Percentiles rank a stretch among this genome's conserved stretches.
These are phyloP conservation scores for Gaertneriomyces semiglobifer DNA, from an alignment of 192 early-diverging fungal genomes.

Conservation along the genomic window DNA sequence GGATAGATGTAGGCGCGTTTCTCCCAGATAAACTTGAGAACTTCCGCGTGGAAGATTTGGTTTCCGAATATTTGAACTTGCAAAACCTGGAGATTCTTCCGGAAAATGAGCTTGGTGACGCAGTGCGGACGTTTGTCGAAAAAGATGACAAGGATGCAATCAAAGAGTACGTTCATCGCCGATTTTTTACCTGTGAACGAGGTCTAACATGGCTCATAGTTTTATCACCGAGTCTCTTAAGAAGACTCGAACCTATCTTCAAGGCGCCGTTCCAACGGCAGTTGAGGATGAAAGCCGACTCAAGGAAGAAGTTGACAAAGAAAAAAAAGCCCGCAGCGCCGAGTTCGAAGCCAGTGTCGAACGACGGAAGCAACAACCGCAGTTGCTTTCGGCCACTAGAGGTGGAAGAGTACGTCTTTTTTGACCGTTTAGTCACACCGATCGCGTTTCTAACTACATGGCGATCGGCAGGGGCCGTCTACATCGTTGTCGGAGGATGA, in stretches of 20 bases:
- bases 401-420: not conserved
- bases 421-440: not conserved
- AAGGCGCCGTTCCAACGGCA: not conserved
- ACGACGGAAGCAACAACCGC: not conserved
- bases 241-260: slow-evolving; percentile 12
- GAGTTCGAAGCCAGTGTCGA: slow-evolving; percentile 7
- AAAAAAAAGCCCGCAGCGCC: slow-evolving; percentile 10
- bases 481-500: no score
- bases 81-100: slow-evolving; percentile 69
- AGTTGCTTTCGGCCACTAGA: slow-evolving; percentile 8
- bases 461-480: no score
- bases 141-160: slow-evolving; percentile 86
- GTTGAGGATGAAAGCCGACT: slow-evolving; percentile 8
- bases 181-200: not conserved
- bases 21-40: slow-evolving; percentile 67
- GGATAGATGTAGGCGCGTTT: slow-evolving; percentile 28
- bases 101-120: slow-evolving; percentile 72
- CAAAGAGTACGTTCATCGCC: slow-evolving; percentile 47
- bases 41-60: slow-evolving; percentile 70
- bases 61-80: slow-evolving; percentile 66
- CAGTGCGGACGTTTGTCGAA: slow-evolving; percentile 72
- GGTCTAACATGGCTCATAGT: not conserved
- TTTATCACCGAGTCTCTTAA: slow-evolving; percentile 28
- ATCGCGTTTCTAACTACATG: no score
- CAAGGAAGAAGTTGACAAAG: slow-evolving; percentile 12